phyloP scores from a whole-genome alignment of 495 filamentous ascomycete genomes.

The Neurospora discreta region DNA sequence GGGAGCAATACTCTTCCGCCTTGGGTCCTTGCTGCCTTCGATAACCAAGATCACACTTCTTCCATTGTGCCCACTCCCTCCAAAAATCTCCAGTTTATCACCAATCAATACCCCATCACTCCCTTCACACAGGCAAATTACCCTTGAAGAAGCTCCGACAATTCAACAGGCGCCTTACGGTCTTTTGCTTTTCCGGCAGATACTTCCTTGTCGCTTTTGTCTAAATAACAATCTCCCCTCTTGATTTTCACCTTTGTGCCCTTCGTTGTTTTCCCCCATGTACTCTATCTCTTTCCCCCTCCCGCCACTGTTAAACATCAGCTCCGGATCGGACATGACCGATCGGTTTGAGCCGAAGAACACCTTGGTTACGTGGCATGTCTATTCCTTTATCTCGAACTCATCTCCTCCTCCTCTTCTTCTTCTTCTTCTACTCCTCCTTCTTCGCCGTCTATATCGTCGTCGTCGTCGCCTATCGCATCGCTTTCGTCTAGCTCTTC shows the following conservation, averaged over 20 bases:
- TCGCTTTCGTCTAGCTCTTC: conserved; percentile 12
- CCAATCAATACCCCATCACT: neutral
- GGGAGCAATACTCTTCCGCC: neutral
- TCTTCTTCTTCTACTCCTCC: neutral
- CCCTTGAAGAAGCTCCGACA: neutral
- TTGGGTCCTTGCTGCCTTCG: neutral
- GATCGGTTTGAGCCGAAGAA: neutral
- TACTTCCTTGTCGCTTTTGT: neutral
- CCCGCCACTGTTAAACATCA: neutral
- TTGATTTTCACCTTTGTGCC: neutral
- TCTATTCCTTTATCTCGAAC: neutral
- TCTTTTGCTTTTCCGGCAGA: neutral
- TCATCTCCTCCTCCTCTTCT: neutral
- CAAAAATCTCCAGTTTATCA: neutral
- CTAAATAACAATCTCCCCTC: neutral
- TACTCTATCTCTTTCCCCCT: neutral
- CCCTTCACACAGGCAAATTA: neutral
- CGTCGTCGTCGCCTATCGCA: conserved; percentile 12
- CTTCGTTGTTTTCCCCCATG: neutral
- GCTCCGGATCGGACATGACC: neutral
- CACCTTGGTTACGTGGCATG: neutral
- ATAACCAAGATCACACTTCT: neutral
- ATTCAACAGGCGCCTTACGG: neutral
- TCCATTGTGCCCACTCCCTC: neutral
- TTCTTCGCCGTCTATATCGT: conserved; percentile 11